Conservation (phyloP, 768 basidiomycete genomes). For the Hygrocybe punicea region DNA sequence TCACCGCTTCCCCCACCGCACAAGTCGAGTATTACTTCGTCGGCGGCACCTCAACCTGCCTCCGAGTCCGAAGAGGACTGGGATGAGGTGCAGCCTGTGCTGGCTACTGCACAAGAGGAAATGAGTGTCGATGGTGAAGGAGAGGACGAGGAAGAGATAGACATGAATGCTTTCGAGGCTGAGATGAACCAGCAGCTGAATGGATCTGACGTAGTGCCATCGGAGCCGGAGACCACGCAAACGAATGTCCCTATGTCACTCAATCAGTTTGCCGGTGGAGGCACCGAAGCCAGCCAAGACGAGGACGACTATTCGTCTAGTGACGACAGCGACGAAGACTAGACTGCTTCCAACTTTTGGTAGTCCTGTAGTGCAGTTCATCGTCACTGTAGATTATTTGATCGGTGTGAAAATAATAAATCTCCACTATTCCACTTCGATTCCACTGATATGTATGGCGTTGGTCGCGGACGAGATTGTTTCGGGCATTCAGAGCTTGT, state of each 20-base stretch:
- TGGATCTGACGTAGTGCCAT: conserved; percentile 41
- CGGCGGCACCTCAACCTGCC: conserved; percentile 18
- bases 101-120: conserved; percentile 5
- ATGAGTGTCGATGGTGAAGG: conserved; percentile 19
- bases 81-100: conserved; percentile 42
- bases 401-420: too few relatives aligned
- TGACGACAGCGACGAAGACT: conserved; percentile 55
- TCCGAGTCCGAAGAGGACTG: conserved; percentile 49
- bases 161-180: conserved; percentile 38
- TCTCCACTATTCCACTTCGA: too few relatives aligned
- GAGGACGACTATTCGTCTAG: conserved; percentile 54
- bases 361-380: too few relatives aligned
- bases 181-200: conserved; percentile 39
- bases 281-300: conserved; percentile 26
- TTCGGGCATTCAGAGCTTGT: background rate
- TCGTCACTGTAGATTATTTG: too few relatives aligned
- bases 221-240: conserved; percentile 31
- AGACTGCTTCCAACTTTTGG: conserved; percentile 10
- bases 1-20: conserved; percentile 17
- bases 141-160: conserved; percentile 32
- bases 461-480: background rate
- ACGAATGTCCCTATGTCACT: conserved; percentile 44
- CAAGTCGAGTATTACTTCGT: conserved; percentile 6
- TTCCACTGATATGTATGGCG: too few relatives aligned
- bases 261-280: conserved; percentile 40